These are phyloP conservation scores for Fraxinus floribunda DNA, from an alignment of 305 asterid species.

Conservation along the genomic window DNA sequence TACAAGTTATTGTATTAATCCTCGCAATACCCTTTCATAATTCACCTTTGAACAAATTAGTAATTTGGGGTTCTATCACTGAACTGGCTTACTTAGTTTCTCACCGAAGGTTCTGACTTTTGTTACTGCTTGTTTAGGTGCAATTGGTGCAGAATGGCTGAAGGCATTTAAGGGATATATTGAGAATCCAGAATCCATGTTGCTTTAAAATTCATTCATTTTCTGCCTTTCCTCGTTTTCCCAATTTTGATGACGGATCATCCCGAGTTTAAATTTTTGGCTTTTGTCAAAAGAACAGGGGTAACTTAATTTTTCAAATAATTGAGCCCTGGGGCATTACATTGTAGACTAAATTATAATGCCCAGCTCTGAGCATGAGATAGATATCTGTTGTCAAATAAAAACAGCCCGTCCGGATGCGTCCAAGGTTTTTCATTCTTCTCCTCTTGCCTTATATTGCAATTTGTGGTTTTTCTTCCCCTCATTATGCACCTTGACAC, in stretches of 20 bases:
- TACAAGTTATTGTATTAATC: too few species aligned
- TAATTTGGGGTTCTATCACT: too few species aligned
- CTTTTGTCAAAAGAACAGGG: constrained; percentile 8
- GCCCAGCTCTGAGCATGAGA: constrained; percentile 15
- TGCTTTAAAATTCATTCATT: too few species aligned
- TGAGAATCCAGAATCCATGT: too few species aligned
- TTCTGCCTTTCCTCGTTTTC: too few species aligned
- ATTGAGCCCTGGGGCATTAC: constrained; percentile 26
- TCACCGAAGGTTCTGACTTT: background rate
- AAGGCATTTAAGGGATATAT: constrained; percentile 65
- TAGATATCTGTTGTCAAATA: background rate
- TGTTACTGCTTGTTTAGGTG: constrained; percentile 41
- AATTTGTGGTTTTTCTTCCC: background rate
- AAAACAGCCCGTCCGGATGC: background rate
- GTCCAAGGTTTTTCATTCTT: background rate
- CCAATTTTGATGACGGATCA: too few species aligned
- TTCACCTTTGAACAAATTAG: too few species aligned
- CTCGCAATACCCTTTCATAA: too few species aligned
- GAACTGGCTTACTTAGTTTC: background rate
- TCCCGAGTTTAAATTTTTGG: too few species aligned
- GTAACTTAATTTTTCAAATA: constrained; percentile 29
- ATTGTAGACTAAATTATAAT: constrained; percentile 15
- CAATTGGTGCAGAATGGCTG: constrained; percentile 95
- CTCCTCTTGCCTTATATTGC: background rate
- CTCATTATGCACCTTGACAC: background rate